Evolutionary conservation across 148 eudicot genomes (phyloP).

Genomic region (Drosera capensis): DNA sequence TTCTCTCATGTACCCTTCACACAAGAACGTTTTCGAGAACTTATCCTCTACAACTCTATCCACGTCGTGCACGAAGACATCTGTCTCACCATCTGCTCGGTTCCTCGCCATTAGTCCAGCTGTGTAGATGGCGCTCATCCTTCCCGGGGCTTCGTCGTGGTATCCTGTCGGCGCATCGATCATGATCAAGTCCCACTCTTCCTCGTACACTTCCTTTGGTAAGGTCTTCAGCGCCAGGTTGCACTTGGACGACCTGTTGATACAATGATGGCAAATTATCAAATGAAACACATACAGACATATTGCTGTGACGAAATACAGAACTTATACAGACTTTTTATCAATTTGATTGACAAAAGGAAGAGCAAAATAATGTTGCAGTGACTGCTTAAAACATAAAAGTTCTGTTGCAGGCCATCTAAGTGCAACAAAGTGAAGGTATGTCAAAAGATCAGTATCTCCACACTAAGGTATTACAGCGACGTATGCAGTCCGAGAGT

Average conservation of each 20-base stretch:
- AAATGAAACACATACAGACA: too few species aligned
- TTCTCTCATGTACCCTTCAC: constrained; percentile 50
- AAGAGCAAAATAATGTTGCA: too few species aligned
- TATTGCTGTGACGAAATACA: too few species aligned
- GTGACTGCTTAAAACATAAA: too few species aligned
- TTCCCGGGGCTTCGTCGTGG: constrained; percentile 51
- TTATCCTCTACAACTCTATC: constrained; percentile 51
- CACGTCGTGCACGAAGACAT: constrained; percentile 78
- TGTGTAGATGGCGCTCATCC: constrained; percentile 65
- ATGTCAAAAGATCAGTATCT: too few species aligned
- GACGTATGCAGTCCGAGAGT: too few species aligned
- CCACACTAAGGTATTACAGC: too few species aligned
- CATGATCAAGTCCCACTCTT: constrained; percentile 48
- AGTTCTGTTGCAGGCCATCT: too few species aligned
- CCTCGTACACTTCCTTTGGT: constrained; percentile 26
- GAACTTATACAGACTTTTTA: too few species aligned
- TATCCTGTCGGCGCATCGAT: constrained; percentile 86
- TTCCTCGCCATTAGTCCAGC: constrained; percentile 71
- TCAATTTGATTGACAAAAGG: too few species aligned
- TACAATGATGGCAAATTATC: too few species aligned
- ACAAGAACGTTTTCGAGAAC: constrained; percentile 43
- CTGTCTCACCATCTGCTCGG: constrained; percentile 38
- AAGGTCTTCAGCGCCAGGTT: constrained; percentile 11
- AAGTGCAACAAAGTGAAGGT: too few species aligned
- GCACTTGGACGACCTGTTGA: constrained; percentile 23